Evolutionary conservation across 192 early-diverging fungal species (phyloP).

Genomic region (Coemansia nantahalensis): DNA sequence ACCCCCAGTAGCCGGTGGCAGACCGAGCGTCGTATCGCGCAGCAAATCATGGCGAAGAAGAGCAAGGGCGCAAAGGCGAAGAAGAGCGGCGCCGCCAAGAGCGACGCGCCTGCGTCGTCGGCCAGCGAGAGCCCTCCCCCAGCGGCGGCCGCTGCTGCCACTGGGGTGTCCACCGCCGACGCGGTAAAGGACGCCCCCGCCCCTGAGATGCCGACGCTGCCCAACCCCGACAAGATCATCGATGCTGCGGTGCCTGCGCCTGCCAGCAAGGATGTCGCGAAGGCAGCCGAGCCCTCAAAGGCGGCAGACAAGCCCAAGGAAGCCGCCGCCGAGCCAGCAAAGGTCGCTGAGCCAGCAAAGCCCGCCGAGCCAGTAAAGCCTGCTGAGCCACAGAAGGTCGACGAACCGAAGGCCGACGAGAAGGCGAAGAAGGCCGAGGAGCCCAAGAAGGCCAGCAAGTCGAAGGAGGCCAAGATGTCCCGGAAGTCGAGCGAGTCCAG

Average conservation of each 20-base stretch:
- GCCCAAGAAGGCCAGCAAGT: not conserved
- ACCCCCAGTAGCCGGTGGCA: too few species aligned
- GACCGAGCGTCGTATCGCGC: too few species aligned
- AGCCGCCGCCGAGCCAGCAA: not conserved
- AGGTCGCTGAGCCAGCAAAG: conserved; percentile 6
- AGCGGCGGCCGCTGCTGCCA: too few species aligned
- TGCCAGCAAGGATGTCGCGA: conserved; percentile 7
- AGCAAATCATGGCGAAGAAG: conserved; percentile 28
- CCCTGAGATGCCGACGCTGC: conserved; percentile 9
- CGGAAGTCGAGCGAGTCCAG: too few species aligned
- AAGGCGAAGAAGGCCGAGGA: conserved; percentile 1
- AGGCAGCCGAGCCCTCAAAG: conserved; percentile 1
- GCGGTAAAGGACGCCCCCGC: conserved; percentile 4
- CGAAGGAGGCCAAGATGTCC: conserved; percentile 1
- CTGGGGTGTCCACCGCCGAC: not conserved
- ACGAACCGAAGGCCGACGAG: conserved; percentile 3
- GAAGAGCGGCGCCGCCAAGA: conserved; percentile 8
- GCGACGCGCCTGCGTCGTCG: not conserved
- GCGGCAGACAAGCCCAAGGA: conserved; percentile 3
- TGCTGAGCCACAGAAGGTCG: conserved; percentile 7
- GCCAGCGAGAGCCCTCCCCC: not conserved
- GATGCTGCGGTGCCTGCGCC: conserved; percentile 14
- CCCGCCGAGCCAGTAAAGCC: conserved; percentile 7
- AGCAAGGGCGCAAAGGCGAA: conserved; percentile 27
- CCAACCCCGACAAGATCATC: conserved; percentile 17